phyloP scores from a whole-genome alignment of 116 monocot genomes.

The Trichopus zeylanicus region DNA sequence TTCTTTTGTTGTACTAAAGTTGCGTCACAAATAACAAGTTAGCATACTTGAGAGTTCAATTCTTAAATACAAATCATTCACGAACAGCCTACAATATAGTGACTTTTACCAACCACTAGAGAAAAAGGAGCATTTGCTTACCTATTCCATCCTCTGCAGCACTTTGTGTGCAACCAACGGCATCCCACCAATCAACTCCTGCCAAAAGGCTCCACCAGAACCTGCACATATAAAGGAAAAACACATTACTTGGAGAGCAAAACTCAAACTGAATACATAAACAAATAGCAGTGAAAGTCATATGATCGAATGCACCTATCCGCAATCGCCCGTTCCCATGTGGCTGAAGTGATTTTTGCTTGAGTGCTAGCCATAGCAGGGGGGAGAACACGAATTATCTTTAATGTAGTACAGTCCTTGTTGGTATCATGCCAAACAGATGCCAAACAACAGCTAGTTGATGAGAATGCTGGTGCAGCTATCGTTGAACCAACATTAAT shows the following conservation, averaged over 20 bases:
- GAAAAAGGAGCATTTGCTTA: conserved; percentile 20
- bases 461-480: conserved; percentile 95
- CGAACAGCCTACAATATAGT: background rate
- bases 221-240: conserved; percentile 23
- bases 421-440: conserved; percentile 96
- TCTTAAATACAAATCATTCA: background rate
- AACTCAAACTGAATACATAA: no score
- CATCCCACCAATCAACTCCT: conserved; percentile 99
- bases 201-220: conserved; percentile 99
- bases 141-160: conserved; percentile 98
- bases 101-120: background rate
- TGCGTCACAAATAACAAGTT: background rate
- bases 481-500: conserved; percentile 90
- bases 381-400: conserved; percentile 95
- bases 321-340: conserved; percentile 94
- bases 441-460: conserved; percentile 88
- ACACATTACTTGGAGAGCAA: no score
- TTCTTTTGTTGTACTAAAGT: no score
- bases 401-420: conserved; percentile 83
- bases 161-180: conserved; percentile 97
- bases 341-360: conserved; percentile 60
- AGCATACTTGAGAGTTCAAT: background rate
- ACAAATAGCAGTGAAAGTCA: background rate
- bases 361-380: conserved; percentile 55
- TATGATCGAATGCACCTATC: conserved; percentile 51